Evolutionary conservation across 192 early-diverging fungal genomes (phyloP), one percentile per base, ranked within the genome.

Genomic region (Backusella mclennaniae): DNA sequence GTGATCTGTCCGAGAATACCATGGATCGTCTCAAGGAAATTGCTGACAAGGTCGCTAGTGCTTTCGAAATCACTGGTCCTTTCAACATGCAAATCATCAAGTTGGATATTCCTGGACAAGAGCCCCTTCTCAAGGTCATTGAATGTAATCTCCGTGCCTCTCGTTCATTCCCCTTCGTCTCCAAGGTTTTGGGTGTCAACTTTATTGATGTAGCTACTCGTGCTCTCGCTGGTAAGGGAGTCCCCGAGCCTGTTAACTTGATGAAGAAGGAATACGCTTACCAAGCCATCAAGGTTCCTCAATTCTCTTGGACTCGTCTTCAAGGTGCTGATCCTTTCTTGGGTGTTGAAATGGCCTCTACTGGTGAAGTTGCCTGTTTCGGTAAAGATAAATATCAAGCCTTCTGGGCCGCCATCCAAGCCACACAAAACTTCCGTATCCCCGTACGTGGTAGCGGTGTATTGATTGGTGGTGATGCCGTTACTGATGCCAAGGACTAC

Each of bases 1-100:
- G 85, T 26, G 87, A 88, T 35, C 78, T 95, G 42, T 69, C 82
- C 33, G 35, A 76, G 0, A 78, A 75, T 0, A 91, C 89, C 6
- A 86, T 91, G 87, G 35, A 74, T 68, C 85, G 88, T 44, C 83
- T 95, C 77, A 92, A 93, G 83, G 85, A 80, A 2, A 93, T 97
- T 77, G 94, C 96, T 21, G 89, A 91, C 71, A 93, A 96, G 85
- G 91, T 99, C 21, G 96, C 94, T 21, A 84, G 86, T 39, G 95
- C 94, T 5, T 96, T 99, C 83, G 89, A 93, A 71, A 96, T 98
- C 84, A 96, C 96, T n/a, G 96, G 97, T 11, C 96, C 97, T 2
- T 99, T 93, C 94, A 99, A 99, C 85, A 99, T 99, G 94, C 97
- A 99, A 85, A 87, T 99, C 73, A 98, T 99, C 79, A 86, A 87